Conservation (phyloP, 805 yeast species). For the Wickerhamomyces silvicola region DNA sequence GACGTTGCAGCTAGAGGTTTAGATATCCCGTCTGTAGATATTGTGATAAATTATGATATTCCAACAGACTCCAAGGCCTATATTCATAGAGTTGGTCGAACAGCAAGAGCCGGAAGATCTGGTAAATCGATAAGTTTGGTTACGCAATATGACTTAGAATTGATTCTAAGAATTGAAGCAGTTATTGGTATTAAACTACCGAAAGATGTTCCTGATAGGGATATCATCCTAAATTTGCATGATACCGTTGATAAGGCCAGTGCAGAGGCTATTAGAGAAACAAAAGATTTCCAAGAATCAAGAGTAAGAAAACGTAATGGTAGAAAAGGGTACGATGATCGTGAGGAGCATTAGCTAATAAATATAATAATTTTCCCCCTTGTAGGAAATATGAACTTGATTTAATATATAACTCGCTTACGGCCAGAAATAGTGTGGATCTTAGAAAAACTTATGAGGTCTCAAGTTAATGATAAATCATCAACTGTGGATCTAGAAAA, state of each 20-base stretch:
- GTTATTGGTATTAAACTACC: conserved; percentile 80
- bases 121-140: conserved; percentile 85
- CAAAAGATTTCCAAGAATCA: conserved; percentile 25
- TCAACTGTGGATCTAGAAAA: too few species aligned
- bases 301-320: conserved; percentile 6
- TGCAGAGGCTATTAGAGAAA: conserved; percentile 69
- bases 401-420: too few species aligned
- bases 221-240: conserved; percentile 69
- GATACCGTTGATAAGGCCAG: conserved; percentile 88
- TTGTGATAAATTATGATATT: conserved; percentile 71
- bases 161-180: conserved; percentile 81
- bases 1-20: conserved; percentile 89
- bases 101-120: conserved; percentile 89
- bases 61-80: conserved; percentile 83
- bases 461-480: too few species aligned
- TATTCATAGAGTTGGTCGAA: conserved; percentile 88
- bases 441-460: too few species aligned
- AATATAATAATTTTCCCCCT: too few species aligned
- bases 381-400: too few species aligned
- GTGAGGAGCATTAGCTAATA: conserved; percentile 7
- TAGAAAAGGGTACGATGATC: conserved; percentile 5
- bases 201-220: conserved; percentile 73
- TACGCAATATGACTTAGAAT: conserved; percentile 90
- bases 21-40: conserved; percentile 75
- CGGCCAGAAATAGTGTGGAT: too few species aligned